Evolutionary conservation across 176 grass and related monocot genomes (phyloP).

Genomic region (Carex pumila): DNA sequence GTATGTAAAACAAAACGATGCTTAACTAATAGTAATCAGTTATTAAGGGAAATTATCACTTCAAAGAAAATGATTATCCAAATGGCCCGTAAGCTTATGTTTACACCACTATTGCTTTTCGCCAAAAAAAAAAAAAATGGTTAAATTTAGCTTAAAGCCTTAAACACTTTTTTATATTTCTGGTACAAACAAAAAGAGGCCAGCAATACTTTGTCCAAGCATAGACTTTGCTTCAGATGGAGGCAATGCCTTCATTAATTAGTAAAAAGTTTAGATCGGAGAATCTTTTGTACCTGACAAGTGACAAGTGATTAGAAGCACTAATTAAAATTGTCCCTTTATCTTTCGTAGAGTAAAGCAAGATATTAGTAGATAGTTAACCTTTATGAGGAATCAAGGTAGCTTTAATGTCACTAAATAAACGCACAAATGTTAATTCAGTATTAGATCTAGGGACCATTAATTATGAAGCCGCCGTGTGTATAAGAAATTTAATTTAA

Average conservation of each 20-base stretch:
- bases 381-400: not conserved
- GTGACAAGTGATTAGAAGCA: not conserved
- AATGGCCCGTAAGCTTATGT: not conserved
- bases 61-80: not conserved
- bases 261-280: not conserved
- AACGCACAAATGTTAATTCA: not conserved
- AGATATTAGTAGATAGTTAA: constrained; percentile 2
- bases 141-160: not conserved
- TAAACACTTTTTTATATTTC: not conserved
- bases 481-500: not conserved
- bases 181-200: constrained; percentile 13
- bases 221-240: constrained; percentile 3
- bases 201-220: not conserved
- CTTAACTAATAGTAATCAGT: not conserved
- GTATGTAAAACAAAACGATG: not conserved
- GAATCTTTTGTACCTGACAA: not conserved
- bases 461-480: not conserved
- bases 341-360: not conserved
- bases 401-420: not conserved
- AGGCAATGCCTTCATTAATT: constrained; percentile 6
- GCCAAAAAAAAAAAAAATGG: not conserved
- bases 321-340: not conserved
- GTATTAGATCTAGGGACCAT: not conserved
- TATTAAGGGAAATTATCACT: not conserved
- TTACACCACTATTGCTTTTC: not conserved